Evolutionary conservation across 2,329 filamentous ascomycete species (phyloP).

Genomic region (Verticillium isaacii): DNA sequence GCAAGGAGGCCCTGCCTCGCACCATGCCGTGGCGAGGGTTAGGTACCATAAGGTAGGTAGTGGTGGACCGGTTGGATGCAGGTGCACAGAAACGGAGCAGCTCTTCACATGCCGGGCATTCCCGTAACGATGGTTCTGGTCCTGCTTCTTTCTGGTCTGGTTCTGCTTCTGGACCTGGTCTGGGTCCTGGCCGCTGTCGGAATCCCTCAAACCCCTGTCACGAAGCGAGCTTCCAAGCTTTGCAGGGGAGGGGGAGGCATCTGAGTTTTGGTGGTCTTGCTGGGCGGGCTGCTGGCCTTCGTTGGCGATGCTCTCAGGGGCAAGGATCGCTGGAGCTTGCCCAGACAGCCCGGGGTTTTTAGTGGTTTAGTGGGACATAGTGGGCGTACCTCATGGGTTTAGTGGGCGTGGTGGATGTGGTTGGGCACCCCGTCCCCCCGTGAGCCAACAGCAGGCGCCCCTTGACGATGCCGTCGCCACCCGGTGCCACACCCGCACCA

Average conservation of each 20-base stretch:
- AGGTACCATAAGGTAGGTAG: no score
- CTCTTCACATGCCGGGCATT: background rate
- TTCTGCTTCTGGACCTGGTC: no score
- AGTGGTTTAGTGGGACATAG: background rate
- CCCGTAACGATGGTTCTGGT: background rate
- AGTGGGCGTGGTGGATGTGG: no score
- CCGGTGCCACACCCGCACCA: background rate
- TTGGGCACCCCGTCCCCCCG: no score
- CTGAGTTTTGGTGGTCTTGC: background rate
- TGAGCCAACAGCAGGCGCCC: background rate
- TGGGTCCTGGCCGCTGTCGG: no score
- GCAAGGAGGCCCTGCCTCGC: background rate
- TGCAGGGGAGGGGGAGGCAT: background rate
- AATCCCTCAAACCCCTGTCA: no score
- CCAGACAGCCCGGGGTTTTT: background rate
- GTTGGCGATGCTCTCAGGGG: background rate
- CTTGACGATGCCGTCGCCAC: background rate
- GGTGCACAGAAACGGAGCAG: background rate
- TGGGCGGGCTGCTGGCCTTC: background rate
- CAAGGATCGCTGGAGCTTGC: background rate
- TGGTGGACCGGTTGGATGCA: background rate
- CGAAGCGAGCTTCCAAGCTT: no score
- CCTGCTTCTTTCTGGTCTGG: background rate
- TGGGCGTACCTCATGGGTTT: background rate
- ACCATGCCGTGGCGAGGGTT: background rate